phyloP scores from a whole-genome alignment of 768 basidiomycete species.

The Pleurotus salmoneostramineus region DNA sequence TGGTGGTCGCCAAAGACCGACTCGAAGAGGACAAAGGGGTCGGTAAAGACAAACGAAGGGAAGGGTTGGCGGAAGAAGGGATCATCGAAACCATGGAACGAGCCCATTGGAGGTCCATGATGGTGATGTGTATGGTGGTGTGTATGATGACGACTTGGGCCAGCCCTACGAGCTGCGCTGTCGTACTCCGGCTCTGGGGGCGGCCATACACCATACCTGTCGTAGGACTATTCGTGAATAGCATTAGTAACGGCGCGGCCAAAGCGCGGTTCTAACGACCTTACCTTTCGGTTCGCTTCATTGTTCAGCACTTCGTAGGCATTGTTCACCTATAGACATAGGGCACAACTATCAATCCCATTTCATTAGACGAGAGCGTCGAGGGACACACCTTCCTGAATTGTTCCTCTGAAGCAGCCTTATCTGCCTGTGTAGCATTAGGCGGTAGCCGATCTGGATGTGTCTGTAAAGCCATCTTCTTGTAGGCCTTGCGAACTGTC shows the following conservation, averaged over 20 bases:
- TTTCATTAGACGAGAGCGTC: background rate
- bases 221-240: slow-evolving; percentile 47
- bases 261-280: slow-evolving; percentile 10
- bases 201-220: slow-evolving; percentile 72
- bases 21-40: slow-evolving; percentile 74
- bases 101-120: slow-evolving; percentile 11
- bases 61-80: slow-evolving; percentile 37
- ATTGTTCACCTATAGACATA: slow-evolving; percentile 54
- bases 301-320: slow-evolving; percentile 76
- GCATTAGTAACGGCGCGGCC: background rate
- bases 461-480: slow-evolving; percentile 63
- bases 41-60: slow-evolving; percentile 51
- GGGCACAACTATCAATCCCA: slow-evolving; percentile 5
- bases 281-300: slow-evolving; percentile 50
- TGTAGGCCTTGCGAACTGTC: slow-evolving; percentile 80
- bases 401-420: slow-evolving; percentile 54
- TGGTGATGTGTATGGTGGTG: slow-evolving; percentile 13
- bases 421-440: slow-evolving; percentile 54
- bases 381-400: slow-evolving; percentile 30
- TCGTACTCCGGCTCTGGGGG: slow-evolving; percentile 43
- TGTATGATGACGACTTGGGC: slow-evolving; percentile 17
- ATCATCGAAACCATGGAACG: slow-evolving; percentile 30
- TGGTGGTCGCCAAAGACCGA: slow-evolving; percentile 57
- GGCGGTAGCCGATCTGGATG: slow-evolving; percentile 72
- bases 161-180: slow-evolving; percentile 14